These are phyloP conservation scores for Neonectria sp. DNA, from an alignment of 2,329 filamentous ascomycete species.

Conservation along the genomic window DNA sequence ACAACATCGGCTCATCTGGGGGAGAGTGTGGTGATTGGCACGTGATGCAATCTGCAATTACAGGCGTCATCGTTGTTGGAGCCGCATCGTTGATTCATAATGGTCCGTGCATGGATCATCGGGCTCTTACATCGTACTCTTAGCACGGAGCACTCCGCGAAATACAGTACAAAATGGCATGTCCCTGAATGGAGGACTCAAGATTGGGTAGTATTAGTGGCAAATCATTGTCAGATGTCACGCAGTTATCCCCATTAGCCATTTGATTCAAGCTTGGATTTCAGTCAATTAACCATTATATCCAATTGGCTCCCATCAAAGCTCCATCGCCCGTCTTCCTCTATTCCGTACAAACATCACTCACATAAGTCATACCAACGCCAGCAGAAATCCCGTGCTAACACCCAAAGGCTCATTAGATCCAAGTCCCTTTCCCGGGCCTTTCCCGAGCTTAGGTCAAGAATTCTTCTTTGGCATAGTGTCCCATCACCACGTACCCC, in stretches of 20 bases:
- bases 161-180: not conserved
- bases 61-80: constrained; percentile 17
- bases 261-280: not conserved
- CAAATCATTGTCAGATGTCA: not conserved
- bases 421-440: constrained; percentile 2
- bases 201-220: not conserved
- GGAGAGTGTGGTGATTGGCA: constrained; percentile 41
- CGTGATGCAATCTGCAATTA: constrained; percentile 38
- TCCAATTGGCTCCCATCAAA: not conserved
- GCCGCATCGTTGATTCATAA: not conserved
- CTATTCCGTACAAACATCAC: constrained; percentile 6
- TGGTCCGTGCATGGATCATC: constrained; percentile 11
- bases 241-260: not conserved
- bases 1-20: constrained; percentile 39
- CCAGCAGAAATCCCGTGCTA: constrained; percentile 6
- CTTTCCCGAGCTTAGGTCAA: constrained; percentile 43
- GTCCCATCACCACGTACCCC: constrained; percentile 82
- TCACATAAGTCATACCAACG: constrained; percentile 6
- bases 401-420: not conserved
- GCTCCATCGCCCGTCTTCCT: not conserved
- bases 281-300: not conserved
- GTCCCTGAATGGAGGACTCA: not conserved
- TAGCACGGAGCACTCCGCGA: not conserved
- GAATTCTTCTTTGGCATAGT: constrained; percentile 87
- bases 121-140: not conserved